Percentiles rank a stretch among this genome's conserved stretches.
These are phyloP conservation scores for Ulota crispa DNA, from an alignment of 225 moss, liverwort and hornwort species.

Conservation along the genomic window DNA sequence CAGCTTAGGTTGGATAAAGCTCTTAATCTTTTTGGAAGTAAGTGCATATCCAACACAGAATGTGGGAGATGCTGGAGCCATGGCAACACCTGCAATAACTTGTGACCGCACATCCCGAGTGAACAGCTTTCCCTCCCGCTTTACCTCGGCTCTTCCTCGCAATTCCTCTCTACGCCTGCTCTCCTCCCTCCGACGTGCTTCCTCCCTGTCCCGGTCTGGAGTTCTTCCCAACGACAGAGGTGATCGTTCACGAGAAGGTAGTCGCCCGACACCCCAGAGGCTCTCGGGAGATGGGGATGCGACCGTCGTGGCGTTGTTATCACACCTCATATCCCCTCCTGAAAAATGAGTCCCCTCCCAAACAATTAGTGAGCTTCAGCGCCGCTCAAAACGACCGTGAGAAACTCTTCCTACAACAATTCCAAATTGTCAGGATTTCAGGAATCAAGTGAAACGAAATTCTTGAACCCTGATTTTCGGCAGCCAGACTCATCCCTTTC, in stretches of 20 bases:
- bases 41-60: conserved; percentile 36
- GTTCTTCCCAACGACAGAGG: conserved; percentile 31
- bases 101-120: conserved; percentile 34
- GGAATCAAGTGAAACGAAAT: neutral
- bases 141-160: conserved; percentile 35
- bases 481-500: conserved; percentile 21
- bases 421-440: neutral
- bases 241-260: conserved; percentile 36
- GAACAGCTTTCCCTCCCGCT: conserved; percentile 36
- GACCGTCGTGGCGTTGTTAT: conserved; percentile 38
- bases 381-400: neutral
- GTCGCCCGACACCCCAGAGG: conserved; percentile 37
- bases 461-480: neutral
- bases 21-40: conserved; percentile 31
- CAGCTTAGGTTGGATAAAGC: conserved; percentile 36
- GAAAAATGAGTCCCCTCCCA: neutral
- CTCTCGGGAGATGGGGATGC: conserved; percentile 41
- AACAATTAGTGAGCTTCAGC: neutral
- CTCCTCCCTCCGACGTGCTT: conserved; percentile 38
- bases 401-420: neutral
- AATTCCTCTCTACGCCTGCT: conserved; percentile 40
- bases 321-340: conserved; percentile 38
- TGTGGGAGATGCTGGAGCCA: conserved; percentile 11
- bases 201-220: conserved; percentile 36
- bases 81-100: conserved; percentile 8